Evolutionary conservation across 2,329 filamentous ascomycete species (phyloP).

Genomic region (Didymella pomorum): DNA sequence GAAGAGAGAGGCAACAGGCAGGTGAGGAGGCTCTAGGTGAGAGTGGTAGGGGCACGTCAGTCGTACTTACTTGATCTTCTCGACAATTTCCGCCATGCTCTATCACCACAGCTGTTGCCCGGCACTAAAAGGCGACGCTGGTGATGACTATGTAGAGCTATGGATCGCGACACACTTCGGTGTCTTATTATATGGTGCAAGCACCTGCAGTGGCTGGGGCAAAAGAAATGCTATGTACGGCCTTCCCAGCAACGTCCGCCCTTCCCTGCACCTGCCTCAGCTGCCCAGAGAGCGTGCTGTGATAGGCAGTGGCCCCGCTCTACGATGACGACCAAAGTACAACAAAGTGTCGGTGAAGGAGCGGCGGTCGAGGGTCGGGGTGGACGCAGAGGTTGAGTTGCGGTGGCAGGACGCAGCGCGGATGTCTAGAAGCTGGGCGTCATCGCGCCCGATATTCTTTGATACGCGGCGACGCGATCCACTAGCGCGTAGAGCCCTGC

Average conservation of each 20-base stretch:
- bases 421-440: constrained; percentile 15
- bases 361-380: constrained; percentile 3
- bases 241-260: neutral
- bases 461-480: constrained; percentile 34
- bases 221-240: constrained; percentile 17
- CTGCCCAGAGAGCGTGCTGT: neutral
- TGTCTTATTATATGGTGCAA: neutral
- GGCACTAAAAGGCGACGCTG: constrained; percentile 8
- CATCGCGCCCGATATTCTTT: constrained; percentile 34
- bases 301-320: neutral
- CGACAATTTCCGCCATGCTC: constrained; percentile 46
- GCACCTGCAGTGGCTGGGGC: constrained; percentile 8
- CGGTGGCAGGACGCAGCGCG: constrained; percentile 14
- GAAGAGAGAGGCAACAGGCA: neutral
- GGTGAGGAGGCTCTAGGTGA: neutral
- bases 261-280: constrained; percentile 10
- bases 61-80: constrained; percentile 45
- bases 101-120: constrained; percentile 17
- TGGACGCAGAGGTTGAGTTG: constrained; percentile 13
- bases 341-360: neutral
- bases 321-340: neutral
- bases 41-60: neutral
- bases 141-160: constrained; percentile 18
- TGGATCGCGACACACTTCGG: constrained; percentile 21
- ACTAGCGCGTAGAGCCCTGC: constrained; percentile 32